A percentile compares a stretch with the other conserved stretches of the same genome.
Evolutionary conservation across 2,329 filamentous ascomycete species (phyloP).

Genomic region (Diaporthe citriasiana): DNA sequence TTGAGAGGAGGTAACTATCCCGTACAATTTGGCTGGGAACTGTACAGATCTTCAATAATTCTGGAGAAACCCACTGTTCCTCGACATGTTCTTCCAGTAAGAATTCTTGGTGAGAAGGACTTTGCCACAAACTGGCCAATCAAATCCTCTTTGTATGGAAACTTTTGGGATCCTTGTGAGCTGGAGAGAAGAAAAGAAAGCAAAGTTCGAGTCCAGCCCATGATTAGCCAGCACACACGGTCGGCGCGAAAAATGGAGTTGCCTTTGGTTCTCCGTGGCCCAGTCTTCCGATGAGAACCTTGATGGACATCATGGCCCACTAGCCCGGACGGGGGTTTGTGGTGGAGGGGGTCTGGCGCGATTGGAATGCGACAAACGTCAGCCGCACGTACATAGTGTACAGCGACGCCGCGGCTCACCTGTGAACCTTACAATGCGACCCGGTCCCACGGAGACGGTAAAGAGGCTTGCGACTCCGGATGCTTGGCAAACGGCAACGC

Average conservation of each 20-base stretch:
- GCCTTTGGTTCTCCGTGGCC: conserved; percentile 7
- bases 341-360: conserved; percentile 22
- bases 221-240: conserved; percentile 15
- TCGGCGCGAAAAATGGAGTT: conserved; percentile 8
- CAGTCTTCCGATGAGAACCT: conserved; percentile 23
- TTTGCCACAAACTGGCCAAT: no score
- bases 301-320: conserved; percentile 20
- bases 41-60: no score
- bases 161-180: no score
- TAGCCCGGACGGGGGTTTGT: conserved; percentile 1
- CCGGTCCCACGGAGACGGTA: conserved; percentile 25
- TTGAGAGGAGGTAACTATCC: no score
- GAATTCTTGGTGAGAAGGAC: no score
- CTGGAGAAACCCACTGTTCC: no score
- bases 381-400: not conserved
- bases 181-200: not conserved
- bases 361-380: conserved; percentile 27
- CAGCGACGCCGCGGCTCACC: conserved; percentile 22
- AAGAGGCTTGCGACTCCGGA: conserved; percentile 17
- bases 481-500: not conserved
- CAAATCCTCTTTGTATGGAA: no score
- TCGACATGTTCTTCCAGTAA: no score
- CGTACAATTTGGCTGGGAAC: no score
- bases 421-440: conserved; percentile 5
- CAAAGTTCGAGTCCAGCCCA: not conserved